Evolutionary conservation across 2,329 filamentous ascomycete genomes (phyloP), one percentile per base, ranked within the genome.

Genomic region (Zymoseptoria brevis): DNA sequence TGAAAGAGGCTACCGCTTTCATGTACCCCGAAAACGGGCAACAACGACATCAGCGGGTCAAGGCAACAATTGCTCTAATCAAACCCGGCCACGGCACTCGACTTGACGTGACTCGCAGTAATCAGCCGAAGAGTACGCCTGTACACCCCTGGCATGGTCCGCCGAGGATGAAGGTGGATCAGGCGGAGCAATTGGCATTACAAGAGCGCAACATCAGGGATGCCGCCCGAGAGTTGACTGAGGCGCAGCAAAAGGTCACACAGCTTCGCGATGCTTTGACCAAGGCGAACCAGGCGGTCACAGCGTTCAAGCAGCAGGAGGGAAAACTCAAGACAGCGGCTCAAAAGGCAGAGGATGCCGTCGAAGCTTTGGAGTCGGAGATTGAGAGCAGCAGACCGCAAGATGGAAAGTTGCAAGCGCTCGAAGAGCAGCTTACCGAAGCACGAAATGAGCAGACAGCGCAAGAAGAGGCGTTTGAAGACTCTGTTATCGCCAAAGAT

Each of bases 311-410:
- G 45, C 77, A 74, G 49, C 70, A 72, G 22, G 71, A 74, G 35
- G 72, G 74, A 52, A 71, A 76, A n/a, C 73, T 90, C 16, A 80
- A 81, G 60, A 73, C 83, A 48, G 75, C 80, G 2, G 71, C 81
- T 35, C 86, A 90, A 61, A 74, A 77, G 55, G 82, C 85, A 6
- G 81, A 87, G 55, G 84, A 87, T 55, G 76, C 79, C 6, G 79
- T 88, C 30, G 82, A 84, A 57, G 83, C 84, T 51, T 79, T 95
- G 48, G 85, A 90, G 62, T 80, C 88, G 60, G 86, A 81, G 11
- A 76, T 86, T 50, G 82, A 84, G 19, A 76, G 75, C 57, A 80
- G 83, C 58, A 76, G 74, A 55, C 78, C 87, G 2, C 83, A 85
- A 57, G 89, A 90, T 68, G 86, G 83, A 54, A 69, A 67, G 49